Conservation (phyloP, 2,329 filamentous ascomycete genomes). For the Alternaria conjuncta region DNA sequence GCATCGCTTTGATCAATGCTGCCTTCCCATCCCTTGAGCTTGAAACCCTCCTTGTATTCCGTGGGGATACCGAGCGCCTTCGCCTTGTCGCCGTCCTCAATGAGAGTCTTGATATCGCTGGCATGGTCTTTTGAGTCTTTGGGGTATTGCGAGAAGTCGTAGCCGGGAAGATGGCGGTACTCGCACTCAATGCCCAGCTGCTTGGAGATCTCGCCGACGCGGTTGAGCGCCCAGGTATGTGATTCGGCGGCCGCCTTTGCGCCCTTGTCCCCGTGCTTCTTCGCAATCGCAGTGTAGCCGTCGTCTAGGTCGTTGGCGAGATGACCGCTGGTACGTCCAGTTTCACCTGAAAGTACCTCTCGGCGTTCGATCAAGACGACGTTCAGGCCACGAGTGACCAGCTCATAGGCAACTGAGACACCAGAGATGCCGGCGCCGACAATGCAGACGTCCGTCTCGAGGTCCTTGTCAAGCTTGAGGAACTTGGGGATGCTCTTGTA, state of each 20-base stretch:
- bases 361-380: constrained; percentile 63
- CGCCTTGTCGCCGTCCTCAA: constrained; percentile 55
- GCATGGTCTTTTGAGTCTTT: constrained; percentile 52
- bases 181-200: constrained; percentile 63
- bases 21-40: constrained; percentile 60
- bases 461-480: constrained; percentile 50
- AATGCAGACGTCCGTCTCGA: constrained; percentile 58
- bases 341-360: constrained; percentile 62
- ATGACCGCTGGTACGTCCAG: constrained; percentile 62
- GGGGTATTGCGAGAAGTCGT: constrained; percentile 59
- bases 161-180: constrained; percentile 59
- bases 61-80: constrained; percentile 54
- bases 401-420: constrained; percentile 60
- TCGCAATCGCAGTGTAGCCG: constrained; percentile 58
- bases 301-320: constrained; percentile 63
- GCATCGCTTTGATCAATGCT: constrained; percentile 60
- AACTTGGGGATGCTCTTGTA: constrained; percentile 56
- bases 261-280: constrained; percentile 60
- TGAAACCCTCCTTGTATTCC: constrained; percentile 53
- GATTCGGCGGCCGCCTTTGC: constrained; percentile 60
- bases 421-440: constrained; percentile 62
- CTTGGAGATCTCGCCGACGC: constrained; percentile 58
- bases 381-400: constrained; percentile 57
- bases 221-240: constrained; percentile 61
- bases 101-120: constrained; percentile 55